phyloP scores from a whole-genome alignment of 371 early-diverging fungal genomes.

The Actinomortierella ambigua region DNA sequence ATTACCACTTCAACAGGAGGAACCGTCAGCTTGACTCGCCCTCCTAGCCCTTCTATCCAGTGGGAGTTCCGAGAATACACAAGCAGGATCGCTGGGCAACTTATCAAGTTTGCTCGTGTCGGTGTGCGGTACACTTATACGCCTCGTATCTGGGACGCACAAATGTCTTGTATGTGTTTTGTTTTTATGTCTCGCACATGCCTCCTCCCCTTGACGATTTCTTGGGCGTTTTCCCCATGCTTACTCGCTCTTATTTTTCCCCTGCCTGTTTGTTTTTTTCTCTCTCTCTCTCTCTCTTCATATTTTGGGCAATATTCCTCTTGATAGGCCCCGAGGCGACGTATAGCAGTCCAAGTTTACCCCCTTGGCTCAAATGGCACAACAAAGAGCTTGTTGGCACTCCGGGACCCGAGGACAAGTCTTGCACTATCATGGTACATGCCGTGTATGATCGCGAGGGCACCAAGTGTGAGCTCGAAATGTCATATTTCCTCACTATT shows the following conservation, averaged over 20 bases:
- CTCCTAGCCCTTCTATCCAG: slow-evolving; percentile 46
- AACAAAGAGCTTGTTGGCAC: slow-evolving; percentile 61
- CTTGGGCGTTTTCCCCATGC: neutral
- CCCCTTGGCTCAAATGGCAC: slow-evolving; percentile 69
- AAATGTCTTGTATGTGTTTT: slow-evolving; percentile 53
- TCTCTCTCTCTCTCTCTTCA: neutral
- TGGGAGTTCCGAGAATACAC: slow-evolving; percentile 72
- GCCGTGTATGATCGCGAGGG: slow-evolving; percentile 67
- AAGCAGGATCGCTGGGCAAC: slow-evolving; percentile 58
- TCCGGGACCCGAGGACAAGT: slow-evolving; percentile 54
- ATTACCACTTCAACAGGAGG: slow-evolving; percentile 10
- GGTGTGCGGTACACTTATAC: slow-evolving; percentile 61
- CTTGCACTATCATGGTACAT: slow-evolving; percentile 53
- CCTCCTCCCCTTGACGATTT: too few species aligned
- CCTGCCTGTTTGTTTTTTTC: neutral
- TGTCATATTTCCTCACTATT: slow-evolving; percentile 44
- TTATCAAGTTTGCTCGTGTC: slow-evolving; percentile 59
- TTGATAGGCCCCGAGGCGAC: slow-evolving; percentile 58
- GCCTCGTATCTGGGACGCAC: slow-evolving; percentile 72
- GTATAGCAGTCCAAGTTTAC: slow-evolving; percentile 67
- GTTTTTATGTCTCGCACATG: neutral
- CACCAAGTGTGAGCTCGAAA: slow-evolving; percentile 47
- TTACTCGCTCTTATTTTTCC: neutral
- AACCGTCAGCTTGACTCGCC: slow-evolving; percentile 8
- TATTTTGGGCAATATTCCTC: neutral